phyloP scores from a whole-genome alignment of 2,329 filamentous ascomycete species.

The Mycogone perniciosa region DNA sequence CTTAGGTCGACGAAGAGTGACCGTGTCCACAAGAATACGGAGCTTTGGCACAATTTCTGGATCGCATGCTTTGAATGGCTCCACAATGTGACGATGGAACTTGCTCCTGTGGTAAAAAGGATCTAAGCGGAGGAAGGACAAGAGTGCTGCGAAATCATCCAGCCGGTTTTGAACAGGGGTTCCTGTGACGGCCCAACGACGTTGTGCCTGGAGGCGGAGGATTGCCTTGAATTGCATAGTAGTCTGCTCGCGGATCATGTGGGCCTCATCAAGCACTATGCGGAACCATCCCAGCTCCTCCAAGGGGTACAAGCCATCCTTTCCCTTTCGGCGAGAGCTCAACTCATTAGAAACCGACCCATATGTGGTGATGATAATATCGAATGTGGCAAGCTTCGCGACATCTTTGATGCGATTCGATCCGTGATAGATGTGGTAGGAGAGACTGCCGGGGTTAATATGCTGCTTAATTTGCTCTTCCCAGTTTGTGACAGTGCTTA shows the following conservation, averaged over 20 bases:
- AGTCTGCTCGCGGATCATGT: conserved; percentile 81
- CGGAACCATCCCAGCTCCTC: conserved; percentile 85
- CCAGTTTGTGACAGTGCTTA: conserved; percentile 93
- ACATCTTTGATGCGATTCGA: conserved; percentile 64
- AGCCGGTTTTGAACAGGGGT: conserved; percentile 93
- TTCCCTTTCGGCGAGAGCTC: conserved; percentile 54
- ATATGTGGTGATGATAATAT: conserved; percentile 90
- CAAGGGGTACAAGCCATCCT: conserved; percentile 57
- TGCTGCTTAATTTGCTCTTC: conserved; percentile 85
- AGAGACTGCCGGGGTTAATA: conserved; percentile 56
- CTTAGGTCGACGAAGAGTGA: conserved; percentile 85
- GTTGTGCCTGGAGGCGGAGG: conserved; percentile 68
- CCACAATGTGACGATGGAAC: conserved; percentile 74
- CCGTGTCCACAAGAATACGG: conserved; percentile 84
- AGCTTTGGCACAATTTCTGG: conserved; percentile 78
- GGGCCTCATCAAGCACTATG: conserved; percentile 89
- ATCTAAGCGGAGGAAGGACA: conserved; percentile 76
- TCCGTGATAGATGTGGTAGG: conserved; percentile 83
- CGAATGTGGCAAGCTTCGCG: conserved; percentile 62
- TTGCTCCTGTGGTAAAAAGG: conserved; percentile 75
- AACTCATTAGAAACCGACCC: conserved; percentile 79
- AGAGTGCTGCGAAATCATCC: conserved; percentile 79
- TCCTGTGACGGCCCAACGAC: conserved; percentile 95
- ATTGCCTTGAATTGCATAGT: conserved; percentile 82
- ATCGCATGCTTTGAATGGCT: conserved; percentile 82